Base-by-base conservation (phyloP, 2,329 filamentous ascomycete genomes). In the Sarocladium kiliense region DNA sequence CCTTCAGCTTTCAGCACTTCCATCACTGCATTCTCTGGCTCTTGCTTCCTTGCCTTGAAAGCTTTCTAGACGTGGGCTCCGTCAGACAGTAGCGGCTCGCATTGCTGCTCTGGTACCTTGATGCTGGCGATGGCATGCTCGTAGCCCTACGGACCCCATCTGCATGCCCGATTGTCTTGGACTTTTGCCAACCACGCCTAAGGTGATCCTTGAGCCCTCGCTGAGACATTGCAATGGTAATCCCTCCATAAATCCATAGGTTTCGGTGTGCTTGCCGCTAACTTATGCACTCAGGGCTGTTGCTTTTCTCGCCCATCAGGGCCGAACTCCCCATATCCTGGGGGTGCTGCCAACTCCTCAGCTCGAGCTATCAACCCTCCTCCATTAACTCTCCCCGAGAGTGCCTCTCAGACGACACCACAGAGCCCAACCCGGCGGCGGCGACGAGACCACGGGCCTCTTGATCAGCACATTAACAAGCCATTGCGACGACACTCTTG, bases 381-480 rank as follows among this genome's bases (percentile, higher is more conserved):
- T 58, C 61, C 66, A 56, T 56, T 72, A 63, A 58, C 64, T 64
- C 56, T 67, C 60, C 60, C 65, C 53, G 68, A 67, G 47, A 60
- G 62, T 55, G 64, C 57, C 58, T 65, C 37, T 6, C 44, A 42
- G 39, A 30, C 34, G 23, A 53, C n/a, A 56, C 65, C 58, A 56
- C 64, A 54, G 54, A 41, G 16, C 58, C 58, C 57, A 21, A 34
- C 39, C 27, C 6, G 49, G 21, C 66, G 65, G 45, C 70, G 67
- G 21, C 68, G 66, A 50, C 72, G 68, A 42, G 65, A 72, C 47
- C 66, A 65, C 37, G 69, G 68, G 23, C 75, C 79, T 2, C 74
- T 85, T 5, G 75, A 77, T 47, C 79, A 87, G 63, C 86, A 88
- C 65, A 87, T 88, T 65, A 88, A 90, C 64, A 81, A 82, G 61